phyloP scores from a whole-genome alignment of 352 stramenopile genomes.

The Globisporangium irregulare region DNA sequence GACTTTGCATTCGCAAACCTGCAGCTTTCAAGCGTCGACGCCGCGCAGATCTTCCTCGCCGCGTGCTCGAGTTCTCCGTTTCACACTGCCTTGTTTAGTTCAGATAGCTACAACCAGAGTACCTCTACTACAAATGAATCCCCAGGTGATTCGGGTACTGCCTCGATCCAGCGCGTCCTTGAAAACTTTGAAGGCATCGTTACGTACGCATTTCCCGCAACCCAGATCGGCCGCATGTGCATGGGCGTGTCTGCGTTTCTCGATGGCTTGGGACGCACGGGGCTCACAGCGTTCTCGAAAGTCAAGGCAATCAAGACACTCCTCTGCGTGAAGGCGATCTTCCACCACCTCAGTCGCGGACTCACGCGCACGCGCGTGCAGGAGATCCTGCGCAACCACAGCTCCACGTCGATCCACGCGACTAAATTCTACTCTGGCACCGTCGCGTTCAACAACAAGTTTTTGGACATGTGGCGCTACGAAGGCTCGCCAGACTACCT shows the following conservation, averaged over 20 bases:
- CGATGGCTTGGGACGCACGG: constrained; percentile 52
- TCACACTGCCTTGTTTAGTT: constrained; percentile 27
- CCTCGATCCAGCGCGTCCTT: constrained; percentile 41
- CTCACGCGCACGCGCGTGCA: constrained; percentile 60
- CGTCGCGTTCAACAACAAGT: constrained; percentile 77
- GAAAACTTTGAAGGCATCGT: constrained; percentile 48
- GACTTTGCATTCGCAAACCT: constrained; percentile 74
- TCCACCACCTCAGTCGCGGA: constrained; percentile 70
- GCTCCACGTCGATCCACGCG: constrained; percentile 58
- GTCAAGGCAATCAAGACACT: constrained; percentile 41
- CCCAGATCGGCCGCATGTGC: constrained; percentile 53
- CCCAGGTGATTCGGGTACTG: neutral
- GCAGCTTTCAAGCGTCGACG: constrained; percentile 65
- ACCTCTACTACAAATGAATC: constrained; percentile 1
- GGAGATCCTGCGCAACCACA: constrained; percentile 67
- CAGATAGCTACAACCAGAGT: constrained; percentile 9
- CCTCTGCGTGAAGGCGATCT: constrained; percentile 71
- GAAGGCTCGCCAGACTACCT: constrained; percentile 79
- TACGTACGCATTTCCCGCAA: constrained; percentile 38
- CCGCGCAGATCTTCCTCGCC: constrained; percentile 66
- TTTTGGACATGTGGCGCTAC: constrained; percentile 78
- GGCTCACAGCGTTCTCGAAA: constrained; percentile 52
- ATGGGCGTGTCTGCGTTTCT: constrained; percentile 76
- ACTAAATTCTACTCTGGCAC: constrained; percentile 71
- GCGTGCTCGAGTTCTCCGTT: constrained; percentile 57